A percentile compares a stretch with the other conserved stretches of the same genome.
Conservation (phyloP, 2,329 filamentous ascomycete species). For the Paecilomyces sp. region DNA sequence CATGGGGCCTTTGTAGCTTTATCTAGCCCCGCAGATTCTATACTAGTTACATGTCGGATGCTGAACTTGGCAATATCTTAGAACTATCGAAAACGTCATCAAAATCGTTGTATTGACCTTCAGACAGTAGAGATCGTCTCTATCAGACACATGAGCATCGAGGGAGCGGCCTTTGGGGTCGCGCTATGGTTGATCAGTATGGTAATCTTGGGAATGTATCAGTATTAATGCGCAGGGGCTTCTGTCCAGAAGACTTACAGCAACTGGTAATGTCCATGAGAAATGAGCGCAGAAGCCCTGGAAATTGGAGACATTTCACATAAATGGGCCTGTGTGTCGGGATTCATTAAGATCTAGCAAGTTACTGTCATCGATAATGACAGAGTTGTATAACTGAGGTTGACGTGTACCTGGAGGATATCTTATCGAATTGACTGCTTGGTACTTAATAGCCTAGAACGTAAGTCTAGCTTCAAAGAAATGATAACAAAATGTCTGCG, state of each 20-base stretch:
- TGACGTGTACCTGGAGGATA: neutral
- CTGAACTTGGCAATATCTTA: neutral
- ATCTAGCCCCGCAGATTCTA: neutral
- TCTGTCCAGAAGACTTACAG: neutral
- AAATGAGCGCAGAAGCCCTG: too few species aligned
- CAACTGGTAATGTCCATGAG: too few species aligned
- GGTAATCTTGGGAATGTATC: too few species aligned
- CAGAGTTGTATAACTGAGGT: neutral
- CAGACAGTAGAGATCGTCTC: neutral
- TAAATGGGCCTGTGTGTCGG: too few species aligned
- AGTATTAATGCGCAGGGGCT: neutral
- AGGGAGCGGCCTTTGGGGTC: neutral
- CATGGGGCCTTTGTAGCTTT: neutral
- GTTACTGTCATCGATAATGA: neutral
- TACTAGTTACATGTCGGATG: neutral
- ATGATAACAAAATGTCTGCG: neutral
- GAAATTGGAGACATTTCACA: too few species aligned
- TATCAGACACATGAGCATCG: neutral
- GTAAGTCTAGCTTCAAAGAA: too few species aligned
- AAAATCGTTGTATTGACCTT: neutral
- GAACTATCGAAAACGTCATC: neutral
- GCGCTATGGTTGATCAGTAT: too few species aligned
- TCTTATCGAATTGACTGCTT: neutral
- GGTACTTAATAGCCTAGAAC: too few species aligned
- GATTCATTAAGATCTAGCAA: too few species aligned